Percentiles rank a stretch among this genome's conserved stretches.
These are phyloP conservation scores for Fistulifera pelliculosa DNA, from an alignment of 108 stramenopile species.

Conservation along the genomic window DNA sequence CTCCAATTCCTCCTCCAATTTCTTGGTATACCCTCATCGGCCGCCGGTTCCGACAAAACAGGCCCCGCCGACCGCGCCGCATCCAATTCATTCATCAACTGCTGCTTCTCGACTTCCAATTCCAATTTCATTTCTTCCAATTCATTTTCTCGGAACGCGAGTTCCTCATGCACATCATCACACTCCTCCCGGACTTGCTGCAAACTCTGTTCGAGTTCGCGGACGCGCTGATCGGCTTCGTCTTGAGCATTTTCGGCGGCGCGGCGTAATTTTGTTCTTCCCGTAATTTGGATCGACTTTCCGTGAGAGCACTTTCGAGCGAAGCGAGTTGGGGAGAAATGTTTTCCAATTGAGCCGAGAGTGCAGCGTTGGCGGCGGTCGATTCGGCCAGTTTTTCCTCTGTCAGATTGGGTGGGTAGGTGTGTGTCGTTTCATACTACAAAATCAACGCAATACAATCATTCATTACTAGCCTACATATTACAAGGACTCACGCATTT, in stretches of 20 bases:
- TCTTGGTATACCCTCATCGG: conserved; percentile 66
- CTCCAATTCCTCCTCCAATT: conserved; percentile 83
- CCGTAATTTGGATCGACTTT: conserved; percentile 43
- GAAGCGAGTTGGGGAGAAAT: conserved; percentile 74
- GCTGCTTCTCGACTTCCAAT: conserved; percentile 64
- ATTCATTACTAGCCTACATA: too few species aligned
- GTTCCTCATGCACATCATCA: conserved; percentile 70
- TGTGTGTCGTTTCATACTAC: too few species aligned
- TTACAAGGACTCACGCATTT: conserved; percentile 90
- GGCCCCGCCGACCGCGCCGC: conserved; percentile 1
- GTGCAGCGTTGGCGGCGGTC: conserved; percentile 68
- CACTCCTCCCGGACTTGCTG: conserved; percentile 57
- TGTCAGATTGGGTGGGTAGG: conserved; percentile 11
- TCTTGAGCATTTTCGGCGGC: conserved; percentile 69
- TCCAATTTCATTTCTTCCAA: conserved; percentile 71
- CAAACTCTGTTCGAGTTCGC: conserved; percentile 60
- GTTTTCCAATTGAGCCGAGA: conserved; percentile 74
- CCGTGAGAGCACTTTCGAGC: conserved; percentile 62
- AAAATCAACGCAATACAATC: too few species aligned
- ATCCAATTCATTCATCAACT: conserved; percentile 25
- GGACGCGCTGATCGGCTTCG: conserved; percentile 61
- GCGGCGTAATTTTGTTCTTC: conserved; percentile 59
- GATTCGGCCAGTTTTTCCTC: conserved; percentile 79
- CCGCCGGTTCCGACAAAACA: not conserved
- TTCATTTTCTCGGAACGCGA: conserved; percentile 80